Base-by-base conservation (phyloP, 495 filamentous ascomycete species). In the Aspergillus kassunensis region DNA sequence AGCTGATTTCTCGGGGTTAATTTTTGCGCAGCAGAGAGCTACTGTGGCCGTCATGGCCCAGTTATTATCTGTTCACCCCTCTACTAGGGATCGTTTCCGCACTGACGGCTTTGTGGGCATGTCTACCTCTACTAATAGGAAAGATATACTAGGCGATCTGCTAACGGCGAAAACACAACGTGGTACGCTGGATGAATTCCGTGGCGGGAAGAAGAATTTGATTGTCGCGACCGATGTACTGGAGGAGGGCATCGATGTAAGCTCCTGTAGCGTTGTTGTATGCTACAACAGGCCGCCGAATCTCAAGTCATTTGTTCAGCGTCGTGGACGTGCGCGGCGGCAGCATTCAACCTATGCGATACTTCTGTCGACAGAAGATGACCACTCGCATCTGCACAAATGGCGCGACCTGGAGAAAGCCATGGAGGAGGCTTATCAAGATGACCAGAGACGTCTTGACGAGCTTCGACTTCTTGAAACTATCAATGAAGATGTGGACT, bases 191-290 rank as follows among this genome's bases (percentile, higher is more conserved):
- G 72, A 82, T 8, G 74, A 83, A 12, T 91, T 98, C 54, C 80
- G 81, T 15, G 58, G 62, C 2, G 89, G 91, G 8, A 71, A 68
- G 4, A 81, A 81, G 25, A 93, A 96, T 57, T 72, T 98, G 1
- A 74, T 98, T 9, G 69, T 98, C 6, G 80, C 89, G 0, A 97
- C 92, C 0, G 87, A 81, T 58, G 91, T 91, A 0, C 71, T 95
- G 0, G 92, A 97, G 66, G 93, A 98, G 68, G 93, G 92, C 0
- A 88, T 98, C 33, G 92, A 97, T 64, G 78, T 97, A 2, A 85
- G 86, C 8, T 83, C 84, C 6, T 97, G 92, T 64, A 88, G 92
- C 58, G 61, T 90, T 27, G 90, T 97, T 11, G 75, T 96, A n/a
- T 93, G 90, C 60, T 95, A 88, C 59, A 82, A 95, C 53, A 69